Evolutionary conservation across 1,284 basidiomycete species (phyloP), one percentile per base, ranked within the genome.

Genomic region (Kwoniella shivajii): DNA sequence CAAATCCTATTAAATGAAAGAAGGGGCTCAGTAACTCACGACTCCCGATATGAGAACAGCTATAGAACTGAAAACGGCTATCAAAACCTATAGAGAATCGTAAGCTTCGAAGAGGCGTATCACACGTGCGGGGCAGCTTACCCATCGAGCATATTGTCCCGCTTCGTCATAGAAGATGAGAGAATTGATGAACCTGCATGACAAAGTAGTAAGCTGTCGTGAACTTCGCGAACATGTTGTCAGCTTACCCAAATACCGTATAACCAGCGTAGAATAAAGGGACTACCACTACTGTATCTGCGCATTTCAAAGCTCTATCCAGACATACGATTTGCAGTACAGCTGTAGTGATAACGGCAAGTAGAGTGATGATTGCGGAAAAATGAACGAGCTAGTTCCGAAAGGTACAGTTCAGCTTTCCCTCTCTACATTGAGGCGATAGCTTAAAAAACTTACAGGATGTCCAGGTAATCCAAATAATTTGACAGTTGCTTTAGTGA

Each of bases 281-380:
- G 0, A 88, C 87, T 22, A 88, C 85, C 1, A 88, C 80, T 0
- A 88, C 88, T 3, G 86, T 86, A 57, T 82, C 80, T 18, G 77
- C 76, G 54, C 74, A 77, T 67, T 86, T 86, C 20, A 94, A 80
- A 4, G 88, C 92, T 54, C 87, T 85, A 74, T 95, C 94, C 34
- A 96, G 81, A 72, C 90, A 94, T 42, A 92, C 85, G 60, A 96
- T 95, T 74, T 97, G 93, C 33, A 87, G 78, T 16, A 96, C 85
- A 0, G 92, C 92, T 0, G 91, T 92, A 41, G 84, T 72, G 5
- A 83, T 83, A 33, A 96, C 84, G 24, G 94, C 79, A 34, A 93
- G 78, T 63, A 96, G 85, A 0, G 91, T 93, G 71, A 93, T 84
- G 57, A 95, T 86, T 1, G 89, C 83, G 0, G 91, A 85, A 0